These are phyloP conservation scores for Euphorbia tirucalli DNA, from an alignment of 345 rosid genomes.

Conservation along the genomic window DNA sequence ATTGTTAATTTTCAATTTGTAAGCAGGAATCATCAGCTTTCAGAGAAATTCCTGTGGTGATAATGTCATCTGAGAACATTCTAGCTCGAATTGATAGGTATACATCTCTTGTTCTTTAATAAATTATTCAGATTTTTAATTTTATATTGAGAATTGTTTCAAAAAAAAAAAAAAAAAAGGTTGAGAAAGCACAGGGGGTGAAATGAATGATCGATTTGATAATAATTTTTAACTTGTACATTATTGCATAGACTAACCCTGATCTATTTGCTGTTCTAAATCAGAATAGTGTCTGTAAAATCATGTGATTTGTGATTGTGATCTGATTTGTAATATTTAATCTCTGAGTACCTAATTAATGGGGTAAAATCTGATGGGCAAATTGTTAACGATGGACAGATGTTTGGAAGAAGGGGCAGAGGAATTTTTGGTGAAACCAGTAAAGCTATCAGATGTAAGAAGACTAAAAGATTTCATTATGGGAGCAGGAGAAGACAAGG, in stretches of 20 bases:
- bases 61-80: conserved; percentile 84
- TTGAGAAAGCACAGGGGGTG: too few relatives aligned
- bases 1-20: background rate
- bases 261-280: too few relatives aligned
- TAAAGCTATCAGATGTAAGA: conserved; percentile 68
- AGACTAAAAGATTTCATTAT: conserved; percentile 56
- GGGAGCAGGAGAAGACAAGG: conserved; percentile 32
- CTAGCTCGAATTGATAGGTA: conserved; percentile 76
- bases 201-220: too few relatives aligned
- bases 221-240: too few relatives aligned
- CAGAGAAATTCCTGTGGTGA: conserved; percentile 75
- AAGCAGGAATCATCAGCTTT: conserved; percentile 68
- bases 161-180: too few relatives aligned
- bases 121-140: background rate
- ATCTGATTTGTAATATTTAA: too few relatives aligned
- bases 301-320: too few relatives aligned
- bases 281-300: too few relatives aligned
- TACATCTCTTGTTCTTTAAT: background rate
- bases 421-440: conserved; percentile 78
- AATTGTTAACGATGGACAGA: conserved; percentile 27
- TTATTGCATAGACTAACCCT: too few relatives aligned
- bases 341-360: too few relatives aligned
- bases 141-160: background rate
- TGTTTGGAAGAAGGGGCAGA: conserved; percentile 97
- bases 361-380: background rate